Evolutionary conservation across 1,284 basidiomycete species (phyloP), one percentile per base, ranked within the genome.

Genomic region (Singerocomus inundabilis): DNA sequence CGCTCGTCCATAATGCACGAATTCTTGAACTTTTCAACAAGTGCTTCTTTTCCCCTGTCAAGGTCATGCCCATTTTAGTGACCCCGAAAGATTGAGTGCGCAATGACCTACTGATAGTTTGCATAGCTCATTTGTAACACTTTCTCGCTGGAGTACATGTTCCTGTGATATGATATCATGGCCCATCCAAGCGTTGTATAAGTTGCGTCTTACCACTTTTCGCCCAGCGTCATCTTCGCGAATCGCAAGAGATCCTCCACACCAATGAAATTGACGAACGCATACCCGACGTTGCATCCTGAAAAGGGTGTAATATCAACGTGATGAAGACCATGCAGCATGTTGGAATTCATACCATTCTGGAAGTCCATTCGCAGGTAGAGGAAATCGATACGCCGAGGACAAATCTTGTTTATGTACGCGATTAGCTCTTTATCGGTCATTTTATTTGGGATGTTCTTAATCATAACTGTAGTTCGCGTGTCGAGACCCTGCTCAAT

Each of bases 381-480:
- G 56, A 93, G 72, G 64, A 93, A 93, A 67, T 93, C 91, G 53
- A 89, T 85, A 51, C 75, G 77, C 44, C 84, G 74, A 18, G 80
- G 79, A 60, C 83, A 82, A 21, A 89, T 85, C 49, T 78, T 76
- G 34, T 72, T 76, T 56, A 92, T 89, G 62, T 82, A 91, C 34
- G 68, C 68, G 59, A 85, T 75, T 56, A 93, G 67, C 57, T 91
- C 88, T 60, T 73, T 76, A 66, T 91, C 86, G 48, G 77, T 85
- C 86, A 93, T 88, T 70, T 91, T 91, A 70, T 92, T 93, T 2
- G 90, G 90, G 38, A 93, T 88, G 61, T 93, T 93, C 71, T 91
- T 89, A 55, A 89, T 84, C 89, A 91, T 91, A 42, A 90, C 81
- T 11, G 90, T 92, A 21, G 90, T 92, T 34, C 91, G 76, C 30